Base-by-base conservation (phyloP, 164 flowering plant genomes). In the Chimonanthus praecox region DNA sequence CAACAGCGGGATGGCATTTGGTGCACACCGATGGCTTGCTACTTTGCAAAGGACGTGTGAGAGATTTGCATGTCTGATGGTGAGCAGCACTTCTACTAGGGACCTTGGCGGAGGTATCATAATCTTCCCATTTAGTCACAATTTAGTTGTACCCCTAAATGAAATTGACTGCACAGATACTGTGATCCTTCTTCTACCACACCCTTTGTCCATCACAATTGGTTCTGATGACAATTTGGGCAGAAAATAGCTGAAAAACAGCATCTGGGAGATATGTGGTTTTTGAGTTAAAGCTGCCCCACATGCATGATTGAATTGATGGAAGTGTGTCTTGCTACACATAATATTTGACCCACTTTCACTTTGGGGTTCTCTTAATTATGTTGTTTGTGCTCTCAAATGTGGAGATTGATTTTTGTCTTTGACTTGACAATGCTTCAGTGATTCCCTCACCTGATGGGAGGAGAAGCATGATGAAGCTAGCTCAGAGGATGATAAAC, bases 401-500 rank as follows among this genome's bases (percentile, higher is more conserved):
- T 54, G 15, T 54, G 16, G 60, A 54, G 16, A 54, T 54, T 54
- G 16, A 54, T n/a, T 33, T 54, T 3, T 54, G 60, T 20, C n/a
- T 49, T 20, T 71, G 20, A 61, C 73, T 63, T 63, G 15, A 46
- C 46, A 13, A 54, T 15, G 13, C 49, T 72, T 3, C 71, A 82
- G 84, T 79, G 62, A 79, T 79, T 75, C 77, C 84, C 18, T 80
- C 84, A 1, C 62, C 75, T 3, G 78, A 66, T 63, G 94, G 94
- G 9, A 84, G 73, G 79, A 80, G 77, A 71, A 90, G 89, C 82
- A 78, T 95, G 85, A 67, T 87, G 67, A 85, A 83, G 83, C 82
- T 95, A 51, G 85, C 94, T 2, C 87, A 85, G 67, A 82, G 94
- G 64, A 93, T 95, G 97, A 79, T 81, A 7, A 77, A 79, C 43